Percentiles rank a stretch among this genome's conserved stretches.
phyloP scores from a whole-genome alignment of 2,329 filamentous ascomycete species.

The Periconia sp. region DNA sequence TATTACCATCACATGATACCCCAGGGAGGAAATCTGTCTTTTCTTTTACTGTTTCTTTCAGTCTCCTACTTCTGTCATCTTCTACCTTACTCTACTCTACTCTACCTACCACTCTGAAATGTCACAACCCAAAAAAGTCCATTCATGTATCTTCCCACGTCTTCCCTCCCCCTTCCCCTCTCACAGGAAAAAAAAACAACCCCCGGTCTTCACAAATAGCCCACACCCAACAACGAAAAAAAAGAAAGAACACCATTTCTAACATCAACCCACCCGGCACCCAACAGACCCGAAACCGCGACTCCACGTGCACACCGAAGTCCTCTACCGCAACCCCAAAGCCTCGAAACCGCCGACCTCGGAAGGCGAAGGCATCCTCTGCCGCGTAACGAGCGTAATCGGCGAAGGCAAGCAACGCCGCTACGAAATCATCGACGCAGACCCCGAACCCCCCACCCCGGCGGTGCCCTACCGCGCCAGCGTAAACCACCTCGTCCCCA shows the following conservation, averaged over 20 bases:
- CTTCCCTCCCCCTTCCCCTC: neutral
- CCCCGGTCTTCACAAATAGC: too few species aligned
- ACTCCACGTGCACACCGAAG: constrained; percentile 48
- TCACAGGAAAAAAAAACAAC: neutral
- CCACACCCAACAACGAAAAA: neutral
- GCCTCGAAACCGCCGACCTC: constrained; percentile 29
- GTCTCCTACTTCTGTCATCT: constrained; percentile 4
- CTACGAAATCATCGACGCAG: constrained; percentile 56
- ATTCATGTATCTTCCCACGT: neutral
- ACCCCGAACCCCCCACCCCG: constrained; percentile 45
- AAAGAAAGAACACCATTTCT: constrained; percentile 1
- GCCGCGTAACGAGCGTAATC: constrained; percentile 54
- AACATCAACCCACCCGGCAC: neutral
- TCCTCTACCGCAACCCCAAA: constrained; percentile 54
- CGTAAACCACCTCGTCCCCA: constrained; percentile 49
- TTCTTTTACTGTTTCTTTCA: neutral
- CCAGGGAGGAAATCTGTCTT: neutral
- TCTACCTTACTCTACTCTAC: neutral
- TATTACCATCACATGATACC: neutral
- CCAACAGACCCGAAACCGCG: constrained; percentile 27
- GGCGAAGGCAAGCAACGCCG: constrained; percentile 56
- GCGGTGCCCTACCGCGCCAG: constrained; percentile 47
- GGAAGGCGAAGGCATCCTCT: constrained; percentile 56
- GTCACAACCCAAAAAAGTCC: neutral
- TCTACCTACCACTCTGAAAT: neutral